Evolutionary conservation across 2,329 filamentous ascomycete species (phyloP), one percentile per base, ranked within the genome.

Genomic region (Daldinia sp.): DNA sequence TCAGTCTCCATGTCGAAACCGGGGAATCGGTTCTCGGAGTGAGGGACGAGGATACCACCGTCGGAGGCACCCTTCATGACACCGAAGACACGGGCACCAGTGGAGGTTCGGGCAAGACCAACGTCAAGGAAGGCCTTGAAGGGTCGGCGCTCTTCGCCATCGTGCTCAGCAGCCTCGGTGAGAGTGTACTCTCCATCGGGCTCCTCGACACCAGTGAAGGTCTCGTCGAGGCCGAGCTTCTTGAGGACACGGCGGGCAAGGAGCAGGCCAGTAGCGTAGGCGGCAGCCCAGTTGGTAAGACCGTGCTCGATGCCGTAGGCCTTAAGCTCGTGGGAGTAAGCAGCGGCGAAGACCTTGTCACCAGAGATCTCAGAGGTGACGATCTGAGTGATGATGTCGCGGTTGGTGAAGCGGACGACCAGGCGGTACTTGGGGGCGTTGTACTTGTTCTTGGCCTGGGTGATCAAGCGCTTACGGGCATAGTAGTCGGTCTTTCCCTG

Each of bases 371-470:
- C 96, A 70, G 96, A 97, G 82, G 89, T 92, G 83, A 99, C 90
- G 83, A 99, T 96, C 89, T 99, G 96, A 87, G 90, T 91, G 87
- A 98, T 92, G 88, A 98, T 97, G 89, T 99, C 95, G 86, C 94
- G 93, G 92, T 98, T 97, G 89, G 93, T 97, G 92, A 97, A 97
- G 84, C 96, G 96, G 83, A 99, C 93, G 77, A 99, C 96, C 81
- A 99, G 92, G 82, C 96, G 93, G 92, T 99, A 98, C 91, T 99
- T 99, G 86, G 96, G 96, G 74, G 96, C 92, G 87, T 97, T 97
- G 92, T 98, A 99, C 92, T 99, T 99, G 93, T 99, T 99, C 93
- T 98, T 99, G 87, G 96, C 96, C 90, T 99, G 96, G 88, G 93
- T 94, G 89, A 98, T 96, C 85, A 99, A 90, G 82, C 96, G 92